phyloP scores from a whole-genome alignment of 2,329 filamentous ascomycete genomes.

The Tympanopsis confertula region DNA sequence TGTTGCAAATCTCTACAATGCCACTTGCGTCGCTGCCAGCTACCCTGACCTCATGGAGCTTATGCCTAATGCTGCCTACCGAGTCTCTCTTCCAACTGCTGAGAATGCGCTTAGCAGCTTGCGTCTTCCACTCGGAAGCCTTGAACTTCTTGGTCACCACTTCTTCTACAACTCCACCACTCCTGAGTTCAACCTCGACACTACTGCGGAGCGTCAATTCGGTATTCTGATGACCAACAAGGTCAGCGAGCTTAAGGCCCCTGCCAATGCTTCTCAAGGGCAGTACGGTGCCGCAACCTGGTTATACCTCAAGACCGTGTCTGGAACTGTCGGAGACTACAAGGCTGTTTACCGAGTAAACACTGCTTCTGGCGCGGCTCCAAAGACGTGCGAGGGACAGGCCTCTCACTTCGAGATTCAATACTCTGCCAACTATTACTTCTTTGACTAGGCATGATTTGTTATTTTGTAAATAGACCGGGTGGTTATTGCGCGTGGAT shows the following conservation, averaged over 20 bases:
- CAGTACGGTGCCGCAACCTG: background rate
- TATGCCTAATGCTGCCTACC: background rate
- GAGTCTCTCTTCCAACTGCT: no score
- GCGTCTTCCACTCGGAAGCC: background rate
- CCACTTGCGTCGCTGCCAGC: background rate
- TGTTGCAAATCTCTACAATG: constrained; percentile 1
- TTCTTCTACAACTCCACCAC: background rate
- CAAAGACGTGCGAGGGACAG: background rate
- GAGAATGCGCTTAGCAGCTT: background rate
- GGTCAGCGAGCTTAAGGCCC: background rate
- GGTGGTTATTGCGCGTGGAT: no score
- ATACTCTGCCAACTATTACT: background rate
- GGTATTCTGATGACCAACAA: background rate
- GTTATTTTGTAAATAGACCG: no score
- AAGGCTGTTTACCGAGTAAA: background rate
- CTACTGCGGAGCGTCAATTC: background rate
- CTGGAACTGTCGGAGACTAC: background rate
- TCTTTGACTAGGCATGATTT: background rate
- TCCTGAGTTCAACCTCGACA: background rate
- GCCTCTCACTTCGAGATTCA: background rate
- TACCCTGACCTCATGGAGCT: background rate
- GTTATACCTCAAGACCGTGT: background rate
- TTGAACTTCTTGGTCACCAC: background rate
- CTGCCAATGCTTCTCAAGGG: background rate
- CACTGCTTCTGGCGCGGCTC: background rate